Evolutionary conservation across 768 basidiomycete genomes (phyloP).

Genomic region (Leucogyrophana mollusca): DNA sequence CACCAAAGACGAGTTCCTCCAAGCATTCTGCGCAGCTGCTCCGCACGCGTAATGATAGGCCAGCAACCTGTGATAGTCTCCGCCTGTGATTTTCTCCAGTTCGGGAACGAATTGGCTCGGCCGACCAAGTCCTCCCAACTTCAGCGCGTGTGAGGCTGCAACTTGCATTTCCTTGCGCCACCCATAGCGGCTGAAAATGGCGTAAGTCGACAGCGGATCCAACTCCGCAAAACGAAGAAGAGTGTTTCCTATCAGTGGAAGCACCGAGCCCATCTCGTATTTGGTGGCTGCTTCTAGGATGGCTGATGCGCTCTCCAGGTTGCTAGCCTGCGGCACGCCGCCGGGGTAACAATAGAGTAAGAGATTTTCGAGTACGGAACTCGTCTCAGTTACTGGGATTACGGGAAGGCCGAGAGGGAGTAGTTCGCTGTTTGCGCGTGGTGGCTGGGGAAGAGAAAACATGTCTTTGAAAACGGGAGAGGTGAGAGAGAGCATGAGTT

Average conservation of each 20-base stretch:
- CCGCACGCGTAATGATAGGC: slow-evolving; percentile 41
- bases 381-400: slow-evolving; percentile 41
- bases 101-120: slow-evolving; percentile 26
- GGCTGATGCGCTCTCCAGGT: slow-evolving; percentile 29
- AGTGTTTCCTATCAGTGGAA: slow-evolving; percentile 14
- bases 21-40: neutral
- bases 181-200: slow-evolving; percentile 13
- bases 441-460: slow-evolving; percentile 22
- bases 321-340: slow-evolving; percentile 25
- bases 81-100: slow-evolving; percentile 40
- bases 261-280: slow-evolving; percentile 38
- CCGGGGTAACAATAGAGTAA: slow-evolving; percentile 42
- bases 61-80: slow-evolving; percentile 38
- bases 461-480: slow-evolving; percentile 33
- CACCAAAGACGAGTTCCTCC: neutral
- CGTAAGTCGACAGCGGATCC: slow-evolving; percentile 19
- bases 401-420: slow-evolving; percentile 26
- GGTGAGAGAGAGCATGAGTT: slow-evolving; percentile 23
- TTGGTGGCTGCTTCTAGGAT: slow-evolving; percentile 37
- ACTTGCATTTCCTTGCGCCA: slow-evolving; percentile 11
- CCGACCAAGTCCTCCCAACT: neutral
- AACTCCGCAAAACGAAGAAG: slow-evolving; percentile 13
- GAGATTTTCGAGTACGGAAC: slow-evolving; percentile 31
- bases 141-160: slow-evolving; percentile 19
- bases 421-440: neutral